Evolutionary conservation across 2,329 filamentous ascomycete genomes (phyloP), one percentile per base, ranked within the genome.

Genomic region (Bertia moriformis): DNA sequence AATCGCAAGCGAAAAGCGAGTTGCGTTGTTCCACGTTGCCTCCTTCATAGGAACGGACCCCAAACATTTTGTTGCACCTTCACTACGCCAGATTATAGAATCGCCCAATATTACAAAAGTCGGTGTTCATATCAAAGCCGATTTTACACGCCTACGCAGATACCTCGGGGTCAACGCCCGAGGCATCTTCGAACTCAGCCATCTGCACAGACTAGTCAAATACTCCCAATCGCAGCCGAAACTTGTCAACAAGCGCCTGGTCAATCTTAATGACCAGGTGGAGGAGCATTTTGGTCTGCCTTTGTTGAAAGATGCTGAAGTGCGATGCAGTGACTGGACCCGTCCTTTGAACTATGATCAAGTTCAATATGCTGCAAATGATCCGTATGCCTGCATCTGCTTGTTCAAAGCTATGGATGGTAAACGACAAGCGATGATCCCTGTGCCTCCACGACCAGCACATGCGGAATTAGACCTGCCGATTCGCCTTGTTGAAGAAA

Each of bases 11-110:
- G 49, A 51, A 30, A 18, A 36, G 15, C 48, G 42, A 17, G 42
- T 51, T 24, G 51, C 40, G 14, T 36, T 53, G 1, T 51, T 53
- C 40, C 49, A 53, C 17, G 47, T 53, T 27, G 45, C 44, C 4
- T 42, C 49, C 1, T 48, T 51, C 35, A n/a, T n/a, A n/a, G n/a
- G n/a, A n/a, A n/a, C n/a, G n/a, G n/a, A n/a, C n/a, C n/a, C n/a
- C n/a, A 37, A 42, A 17, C 48, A 53, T 7, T 40, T 51, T 4
- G 48, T 53, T 14, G 47, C 49, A 3, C 49, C 51, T 4, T 43
- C 49, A 4, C 40, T 53, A 4, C 43, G 44, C 13, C 37, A 37
- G 19, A 48, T 53, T 18, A 45, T 52, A 15, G 49, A 52, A 36
- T 48, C 45, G 2, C 20, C 47, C 1, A 17, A 38, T 7, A 48